Evolutionary conservation across 768 basidiomycete genomes (phyloP).

Genomic region (Tricholoma furcatifolium): DNA sequence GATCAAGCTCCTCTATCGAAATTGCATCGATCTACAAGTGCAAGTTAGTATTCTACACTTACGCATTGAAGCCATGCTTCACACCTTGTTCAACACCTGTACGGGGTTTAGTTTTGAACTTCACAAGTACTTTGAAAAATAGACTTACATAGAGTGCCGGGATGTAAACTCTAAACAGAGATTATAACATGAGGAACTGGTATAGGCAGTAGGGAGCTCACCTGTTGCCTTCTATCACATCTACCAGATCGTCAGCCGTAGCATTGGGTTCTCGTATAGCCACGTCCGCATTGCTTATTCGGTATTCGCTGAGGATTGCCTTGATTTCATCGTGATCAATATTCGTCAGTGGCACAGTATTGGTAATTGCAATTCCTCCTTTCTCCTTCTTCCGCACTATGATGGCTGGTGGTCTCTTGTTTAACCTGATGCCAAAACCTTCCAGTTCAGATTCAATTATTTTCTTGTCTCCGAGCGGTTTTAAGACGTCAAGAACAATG

Average conservation of each 20-base stretch:
- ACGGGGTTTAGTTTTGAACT: background rate
- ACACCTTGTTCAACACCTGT: conserved; percentile 82
- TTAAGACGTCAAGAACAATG: conserved; percentile 96
- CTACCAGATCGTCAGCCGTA: conserved; percentile 94
- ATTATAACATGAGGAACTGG: background rate
- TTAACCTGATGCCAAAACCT: conserved; percentile 96
- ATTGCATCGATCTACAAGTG: conserved; percentile 87
- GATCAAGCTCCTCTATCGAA: conserved; percentile 95
- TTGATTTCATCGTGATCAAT: conserved; percentile 97
- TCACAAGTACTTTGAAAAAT: background rate
- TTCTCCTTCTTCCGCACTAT: conserved; percentile 84
- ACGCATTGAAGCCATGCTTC: conserved; percentile 1
- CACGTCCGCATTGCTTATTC: conserved; percentile 84
- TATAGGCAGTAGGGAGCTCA: conserved; percentile 25
- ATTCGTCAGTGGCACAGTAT: conserved; percentile 94
- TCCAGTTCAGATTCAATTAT: conserved; percentile 92
- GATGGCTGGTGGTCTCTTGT: conserved; percentile 91
- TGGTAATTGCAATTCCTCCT: conserved; percentile 92
- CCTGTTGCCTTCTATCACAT: conserved; percentile 96
- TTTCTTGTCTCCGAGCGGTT: conserved; percentile 94
- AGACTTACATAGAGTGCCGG: conserved; percentile 81
- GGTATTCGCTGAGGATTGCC: conserved; percentile 92
- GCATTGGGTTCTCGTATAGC: conserved; percentile 91
- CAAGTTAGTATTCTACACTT: conserved; percentile 4
- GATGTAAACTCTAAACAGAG: conserved; percentile 74